A percentile compares a stretch with the other conserved stretches of the same genome.
Conservation (phyloP, 2,329 filamentous ascomycete species). For the Aspergillus alliaceus region DNA sequence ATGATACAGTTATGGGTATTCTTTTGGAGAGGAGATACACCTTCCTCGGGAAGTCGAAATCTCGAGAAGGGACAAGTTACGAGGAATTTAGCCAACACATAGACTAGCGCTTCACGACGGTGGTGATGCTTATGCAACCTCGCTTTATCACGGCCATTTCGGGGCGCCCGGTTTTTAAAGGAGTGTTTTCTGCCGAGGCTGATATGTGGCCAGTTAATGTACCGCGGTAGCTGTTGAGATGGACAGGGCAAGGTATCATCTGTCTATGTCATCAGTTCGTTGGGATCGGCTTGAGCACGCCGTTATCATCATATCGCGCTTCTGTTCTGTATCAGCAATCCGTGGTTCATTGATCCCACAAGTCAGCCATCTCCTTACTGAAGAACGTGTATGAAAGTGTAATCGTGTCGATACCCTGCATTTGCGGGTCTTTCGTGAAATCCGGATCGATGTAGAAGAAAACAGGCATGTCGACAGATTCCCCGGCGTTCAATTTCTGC, state of each 20-base stretch:
- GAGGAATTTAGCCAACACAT: neutral
- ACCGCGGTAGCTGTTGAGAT: neutral
- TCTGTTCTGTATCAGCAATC: constrained; percentile 55
- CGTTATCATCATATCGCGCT: constrained; percentile 81
- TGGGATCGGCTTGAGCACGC: constrained; percentile 62
- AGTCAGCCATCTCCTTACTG: constrained; percentile 59
- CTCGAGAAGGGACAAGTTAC: neutral
- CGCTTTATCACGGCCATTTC: neutral
- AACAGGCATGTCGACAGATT: constrained; percentile 98
- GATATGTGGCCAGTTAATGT: neutral
- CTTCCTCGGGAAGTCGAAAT: neutral
- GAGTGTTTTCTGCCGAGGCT: neutral
- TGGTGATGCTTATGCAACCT: neutral
- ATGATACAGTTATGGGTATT: neutral
- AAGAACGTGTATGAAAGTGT: constrained; percentile 98
- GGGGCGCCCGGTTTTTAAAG: neutral
- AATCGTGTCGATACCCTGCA: constrained; percentile 92
- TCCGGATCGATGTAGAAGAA: constrained; percentile 99
- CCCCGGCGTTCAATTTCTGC: constrained; percentile 88
- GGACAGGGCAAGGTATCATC: neutral
- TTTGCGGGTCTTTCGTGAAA: constrained; percentile 85
- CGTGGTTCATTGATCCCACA: neutral
- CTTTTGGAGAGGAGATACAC: constrained; percentile 8
- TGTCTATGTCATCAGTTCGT: constrained; percentile 13
- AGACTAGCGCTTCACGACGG: neutral